Conservation (phyloP, 371 early-diverging fungal species). For the Nosema muscidifuracis region DNA sequence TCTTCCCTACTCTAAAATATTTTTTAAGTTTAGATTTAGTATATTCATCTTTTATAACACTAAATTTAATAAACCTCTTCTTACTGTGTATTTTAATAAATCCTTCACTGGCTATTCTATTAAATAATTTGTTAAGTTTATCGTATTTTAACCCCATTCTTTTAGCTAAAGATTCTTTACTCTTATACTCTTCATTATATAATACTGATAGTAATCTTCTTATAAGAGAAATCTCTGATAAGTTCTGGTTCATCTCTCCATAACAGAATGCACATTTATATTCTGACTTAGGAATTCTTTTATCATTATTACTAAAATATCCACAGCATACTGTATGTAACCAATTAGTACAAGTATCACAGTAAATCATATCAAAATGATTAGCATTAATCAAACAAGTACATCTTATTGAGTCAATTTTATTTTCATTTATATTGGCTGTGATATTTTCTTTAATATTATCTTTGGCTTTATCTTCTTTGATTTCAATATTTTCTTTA, state of each 20-base stretch:
- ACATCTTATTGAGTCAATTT: conserved; percentile 37
- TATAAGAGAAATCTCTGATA: not conserved
- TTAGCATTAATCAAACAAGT: conserved; percentile 21
- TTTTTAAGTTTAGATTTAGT: not conserved
- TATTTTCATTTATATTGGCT: too few species aligned
- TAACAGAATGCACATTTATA: conserved; percentile 38
- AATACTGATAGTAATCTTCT: not conserved
- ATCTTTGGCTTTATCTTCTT: too few species aligned
- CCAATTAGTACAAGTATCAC: conserved; percentile 50
- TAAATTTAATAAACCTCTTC: not conserved
- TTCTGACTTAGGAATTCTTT: conserved; percentile 37
- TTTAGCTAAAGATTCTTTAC: not conserved
- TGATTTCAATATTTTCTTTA: too few species aligned
- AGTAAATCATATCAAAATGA: conserved; percentile 48
- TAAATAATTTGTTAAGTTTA: not conserved
- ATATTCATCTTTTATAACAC: not conserved
- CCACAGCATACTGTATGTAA: conserved; percentile 58
- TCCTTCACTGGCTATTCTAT: not conserved
- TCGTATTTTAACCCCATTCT: not conserved
- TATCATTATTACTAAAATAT: conserved; percentile 52
- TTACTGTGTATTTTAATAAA: not conserved
- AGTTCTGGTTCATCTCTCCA: not conserved
- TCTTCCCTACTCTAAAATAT: not conserved
- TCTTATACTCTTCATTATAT: not conserved
- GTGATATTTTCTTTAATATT: too few species aligned